Evolutionary conservation across 2,329 filamentous ascomycete species (phyloP).

Genomic region (Decorospora gaudefroyi): DNA sequence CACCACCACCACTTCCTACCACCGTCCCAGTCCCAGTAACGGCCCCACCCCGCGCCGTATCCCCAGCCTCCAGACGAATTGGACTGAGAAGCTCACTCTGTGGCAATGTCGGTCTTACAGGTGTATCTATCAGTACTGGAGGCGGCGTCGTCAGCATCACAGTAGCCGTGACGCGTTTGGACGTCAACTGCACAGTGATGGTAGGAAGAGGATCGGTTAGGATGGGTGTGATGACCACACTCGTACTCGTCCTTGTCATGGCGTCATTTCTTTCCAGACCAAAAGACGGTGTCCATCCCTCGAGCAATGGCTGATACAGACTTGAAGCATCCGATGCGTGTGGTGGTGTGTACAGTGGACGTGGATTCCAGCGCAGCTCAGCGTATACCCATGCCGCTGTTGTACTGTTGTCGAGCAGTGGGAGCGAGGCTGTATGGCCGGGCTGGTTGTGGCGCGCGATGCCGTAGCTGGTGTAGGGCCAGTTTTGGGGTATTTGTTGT

Average conservation of each 20-base stretch:
- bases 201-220: neutral
- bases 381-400: slow-evolving; percentile 10
- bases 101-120: no score
- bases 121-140: no score
- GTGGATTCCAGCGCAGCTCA: slow-evolving; percentile 6
- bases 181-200: no score
- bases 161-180: neutral
- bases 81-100: no score
- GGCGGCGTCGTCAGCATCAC: neutral
- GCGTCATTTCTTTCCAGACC: neutral
- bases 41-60: neutral
- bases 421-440: neutral
- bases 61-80: no score
- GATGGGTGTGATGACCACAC: neutral
- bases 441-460: neutral
- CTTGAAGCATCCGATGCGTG: neutral
- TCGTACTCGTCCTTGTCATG: neutral
- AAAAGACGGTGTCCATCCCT: neutral
- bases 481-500: slow-evolving; percentile 11
- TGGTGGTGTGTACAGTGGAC: slow-evolving; percentile 10
- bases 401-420: slow-evolving; percentile 4
- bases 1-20: neutral
- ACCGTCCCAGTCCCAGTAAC: neutral
- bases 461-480: slow-evolving; percentile 19
- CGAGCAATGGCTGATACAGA: slow-evolving; percentile 1